Percentiles rank a stretch among this genome's conserved stretches.
Conservation (phyloP, 2,329 filamentous ascomycete species). For the Diaporthe batatas region DNA sequence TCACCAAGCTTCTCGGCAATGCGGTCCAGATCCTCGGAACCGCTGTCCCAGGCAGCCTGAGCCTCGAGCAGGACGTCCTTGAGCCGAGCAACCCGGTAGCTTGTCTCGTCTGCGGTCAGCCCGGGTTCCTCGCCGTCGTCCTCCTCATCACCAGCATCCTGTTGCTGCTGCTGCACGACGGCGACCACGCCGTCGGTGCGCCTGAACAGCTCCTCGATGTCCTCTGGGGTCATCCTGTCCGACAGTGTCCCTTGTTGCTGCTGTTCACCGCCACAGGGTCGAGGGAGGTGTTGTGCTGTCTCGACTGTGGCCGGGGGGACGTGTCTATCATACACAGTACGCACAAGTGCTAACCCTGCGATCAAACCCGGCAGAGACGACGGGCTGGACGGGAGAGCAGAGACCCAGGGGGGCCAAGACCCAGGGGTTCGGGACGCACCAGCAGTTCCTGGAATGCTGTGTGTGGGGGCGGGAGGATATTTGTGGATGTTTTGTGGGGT, state of each 20-base stretch:
- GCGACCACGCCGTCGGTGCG: slow-evolving; percentile 49
- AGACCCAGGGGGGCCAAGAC: slow-evolving; percentile 12
- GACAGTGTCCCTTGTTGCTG: slow-evolving; percentile 21
- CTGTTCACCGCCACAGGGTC: not conserved
- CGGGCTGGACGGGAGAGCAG: slow-evolving; percentile 1
- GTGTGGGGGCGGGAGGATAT: slow-evolving; percentile 12
- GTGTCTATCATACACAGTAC: slow-evolving; percentile 10
- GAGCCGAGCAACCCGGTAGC: slow-evolving; percentile 48
- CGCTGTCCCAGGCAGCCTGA: slow-evolving; percentile 56
- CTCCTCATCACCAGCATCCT: slow-evolving; percentile 47
- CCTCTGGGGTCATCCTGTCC: slow-evolving; percentile 52
- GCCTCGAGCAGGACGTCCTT: slow-evolving; percentile 55
- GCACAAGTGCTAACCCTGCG: slow-evolving; percentile 19
- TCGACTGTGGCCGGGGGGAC: slow-evolving; percentile 5
- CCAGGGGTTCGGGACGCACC: slow-evolving; percentile 23
- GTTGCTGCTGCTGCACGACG: slow-evolving; percentile 32
- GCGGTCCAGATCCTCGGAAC: slow-evolving; percentile 57
- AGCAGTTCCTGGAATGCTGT: not conserved
- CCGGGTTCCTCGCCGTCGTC: slow-evolving; percentile 44
- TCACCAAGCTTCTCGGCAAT: slow-evolving; percentile 67
- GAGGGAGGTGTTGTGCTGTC: slow-evolving; percentile 10
- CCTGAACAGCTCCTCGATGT: slow-evolving; percentile 55
- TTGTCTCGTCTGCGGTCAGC: slow-evolving; percentile 44
- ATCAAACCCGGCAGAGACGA: slow-evolving; percentile 27
- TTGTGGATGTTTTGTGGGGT: slow-evolving; percentile 31